Evolutionary conservation across 345 rosid species (phyloP).

Genomic region (Fremontodendron californicum): DNA sequence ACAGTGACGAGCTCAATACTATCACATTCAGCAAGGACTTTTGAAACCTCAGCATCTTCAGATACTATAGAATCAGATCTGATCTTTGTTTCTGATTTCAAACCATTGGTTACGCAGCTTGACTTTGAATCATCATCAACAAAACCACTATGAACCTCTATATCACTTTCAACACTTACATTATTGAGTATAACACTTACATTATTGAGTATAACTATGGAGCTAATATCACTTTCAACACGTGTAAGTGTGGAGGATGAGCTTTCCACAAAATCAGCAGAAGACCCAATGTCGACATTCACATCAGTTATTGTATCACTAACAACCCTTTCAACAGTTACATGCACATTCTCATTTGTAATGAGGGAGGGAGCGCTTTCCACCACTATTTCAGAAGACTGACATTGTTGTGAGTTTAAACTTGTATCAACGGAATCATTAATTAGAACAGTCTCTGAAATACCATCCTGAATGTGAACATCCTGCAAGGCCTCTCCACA

Average conservation of each 20-base stretch:
- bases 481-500: slow-evolving; percentile 18
- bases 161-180: slow-evolving; percentile 14
- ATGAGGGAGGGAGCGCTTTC: slow-evolving; percentile 23
- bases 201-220: no score
- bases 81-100: background rate
- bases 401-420: slow-evolving; percentile 26
- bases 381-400: slow-evolving; percentile 23
- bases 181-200: no score
- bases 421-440: slow-evolving; percentile 24
- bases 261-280: background rate
- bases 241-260: background rate
- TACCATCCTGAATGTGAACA: slow-evolving; percentile 22
- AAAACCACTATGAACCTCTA: slow-evolving; percentile 22
- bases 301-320: slow-evolving; percentile 5
- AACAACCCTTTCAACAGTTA: slow-evolving; percentile 14
- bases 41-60: background rate
- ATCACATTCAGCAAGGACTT: slow-evolving; percentile 1
- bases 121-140: slow-evolving; percentile 17
- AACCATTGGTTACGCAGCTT: slow-evolving; percentile 1
- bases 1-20: slow-evolving; percentile 15
- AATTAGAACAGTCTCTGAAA: slow-evolving; percentile 22
- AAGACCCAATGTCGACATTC: no score
- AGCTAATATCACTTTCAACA: slow-evolving; percentile 18
- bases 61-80: background rate
- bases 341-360: slow-evolving; percentile 17